Percentiles rank a stretch among this genome's conserved stretches.
Conservation (phyloP, 2,329 filamentous ascomycete genomes). For the Coniochaeta pulveracea region DNA sequence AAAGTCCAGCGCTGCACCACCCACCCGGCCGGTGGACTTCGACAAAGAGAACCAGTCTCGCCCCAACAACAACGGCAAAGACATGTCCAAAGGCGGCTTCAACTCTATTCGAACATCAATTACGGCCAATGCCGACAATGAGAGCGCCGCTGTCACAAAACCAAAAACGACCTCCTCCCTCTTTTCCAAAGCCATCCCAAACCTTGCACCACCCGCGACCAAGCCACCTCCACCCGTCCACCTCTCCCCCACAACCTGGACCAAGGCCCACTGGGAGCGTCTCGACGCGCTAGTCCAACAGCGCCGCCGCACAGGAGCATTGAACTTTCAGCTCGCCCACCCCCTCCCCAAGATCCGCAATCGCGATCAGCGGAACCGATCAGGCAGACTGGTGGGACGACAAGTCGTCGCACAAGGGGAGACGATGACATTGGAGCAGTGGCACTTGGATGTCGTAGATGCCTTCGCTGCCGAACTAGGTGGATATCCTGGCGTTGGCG, state of each 20-base stretch:
- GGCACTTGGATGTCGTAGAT: conserved; percentile 48
- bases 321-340: conserved; percentile 21
- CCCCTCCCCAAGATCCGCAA: conserved; percentile 3
- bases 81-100: conserved; percentile 14
- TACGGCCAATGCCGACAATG: too few relatives aligned
- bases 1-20: conserved; percentile 3
- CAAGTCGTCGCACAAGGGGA: conserved; percentile 33
- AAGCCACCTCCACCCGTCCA: conserved; percentile 5
- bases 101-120: too few relatives aligned
- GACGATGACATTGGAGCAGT: conserved; percentile 35
- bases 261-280: conserved; percentile 34
- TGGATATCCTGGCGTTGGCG: conserved; percentile 13
- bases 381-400: conserved; percentile 39
- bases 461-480: conserved; percentile 34
- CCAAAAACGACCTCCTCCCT: conserved; percentile 4
- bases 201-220: conserved; percentile 1
- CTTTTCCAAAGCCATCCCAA: conserved; percentile 3
- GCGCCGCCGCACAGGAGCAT: conserved; percentile 32
- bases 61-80: conserved; percentile 7
- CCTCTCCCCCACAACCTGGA: conserved; percentile 10
- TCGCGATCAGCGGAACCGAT: conserved; percentile 7
- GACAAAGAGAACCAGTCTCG: conserved; percentile 26
- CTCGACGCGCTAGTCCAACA: conserved; percentile 39
- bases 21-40: conserved; percentile 9
- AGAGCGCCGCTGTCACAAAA: too few relatives aligned